A percentile compares a stretch with the other conserved stretches of the same genome.
These are phyloP conservation scores for Trifolium fragiferum DNA, from an alignment of 306 rosid species.

Conservation along the genomic window DNA sequence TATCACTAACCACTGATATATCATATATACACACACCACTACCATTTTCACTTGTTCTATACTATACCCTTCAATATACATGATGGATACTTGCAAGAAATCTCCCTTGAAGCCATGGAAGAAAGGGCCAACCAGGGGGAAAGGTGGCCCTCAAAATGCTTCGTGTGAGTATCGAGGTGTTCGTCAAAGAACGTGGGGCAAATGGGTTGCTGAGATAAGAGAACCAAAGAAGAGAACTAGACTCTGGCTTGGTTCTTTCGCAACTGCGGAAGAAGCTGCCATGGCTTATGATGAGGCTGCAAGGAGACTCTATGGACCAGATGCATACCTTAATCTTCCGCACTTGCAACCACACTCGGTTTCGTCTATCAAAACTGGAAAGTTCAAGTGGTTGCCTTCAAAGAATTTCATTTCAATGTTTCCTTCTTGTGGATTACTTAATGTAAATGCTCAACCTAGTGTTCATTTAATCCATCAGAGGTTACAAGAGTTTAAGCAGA, in stretches of 20 bases:
- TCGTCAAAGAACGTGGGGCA: conserved; percentile 96
- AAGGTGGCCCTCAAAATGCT: conserved; percentile 96
- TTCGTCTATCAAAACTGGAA: conserved; percentile 54
- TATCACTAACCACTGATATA: conserved; percentile 38
- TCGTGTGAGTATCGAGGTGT: conserved; percentile 90
- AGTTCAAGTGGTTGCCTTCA: conserved; percentile 91
- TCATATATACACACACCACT: neutral
- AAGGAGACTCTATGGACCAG: conserved; percentile 86
- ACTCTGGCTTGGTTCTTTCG: conserved; percentile 92
- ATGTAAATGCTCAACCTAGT: conserved; percentile 89
- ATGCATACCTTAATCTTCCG: conserved; percentile 94
- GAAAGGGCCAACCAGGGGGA: conserved; percentile 95
- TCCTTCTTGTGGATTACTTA: conserved; percentile 78
- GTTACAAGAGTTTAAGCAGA: conserved; percentile 80
- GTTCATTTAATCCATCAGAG: conserved; percentile 94
- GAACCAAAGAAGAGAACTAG: conserved; percentile 97
- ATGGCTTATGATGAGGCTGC: conserved; percentile 99
- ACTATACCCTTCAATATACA: conserved; percentile 8
- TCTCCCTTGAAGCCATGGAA: conserved; percentile 93
- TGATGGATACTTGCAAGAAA: conserved; percentile 73
- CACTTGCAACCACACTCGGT: conserved; percentile 60
- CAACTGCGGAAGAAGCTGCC: conserved; percentile 98
- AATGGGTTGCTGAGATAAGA: conserved; percentile 98
- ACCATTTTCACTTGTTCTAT: conserved; percentile 29
- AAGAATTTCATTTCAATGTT: conserved; percentile 89